Percentiles rank a stretch among this genome's conserved stretches.
Conservation (phyloP, 2,329 filamentous ascomycete genomes). For the Esteya vermicola region DNA sequence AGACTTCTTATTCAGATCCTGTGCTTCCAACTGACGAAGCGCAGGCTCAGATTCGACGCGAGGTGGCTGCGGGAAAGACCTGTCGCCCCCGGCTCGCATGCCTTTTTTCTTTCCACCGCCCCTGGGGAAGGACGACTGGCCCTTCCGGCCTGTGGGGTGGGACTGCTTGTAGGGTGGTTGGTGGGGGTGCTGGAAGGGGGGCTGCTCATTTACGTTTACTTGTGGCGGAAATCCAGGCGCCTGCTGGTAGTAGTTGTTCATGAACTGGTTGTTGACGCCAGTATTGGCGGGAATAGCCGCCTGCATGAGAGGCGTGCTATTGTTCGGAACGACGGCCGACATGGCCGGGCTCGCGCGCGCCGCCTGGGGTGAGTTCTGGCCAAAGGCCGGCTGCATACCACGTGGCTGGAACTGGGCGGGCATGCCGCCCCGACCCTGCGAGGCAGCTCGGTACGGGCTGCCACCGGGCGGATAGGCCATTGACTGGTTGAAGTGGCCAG, state of each 20-base stretch:
- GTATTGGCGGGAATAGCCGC: slow-evolving; percentile 49
- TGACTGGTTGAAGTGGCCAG: slow-evolving; percentile 24
- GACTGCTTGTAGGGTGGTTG: not conserved
- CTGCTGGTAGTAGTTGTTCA: slow-evolving; percentile 3
- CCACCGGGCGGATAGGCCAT: slow-evolving; percentile 27
- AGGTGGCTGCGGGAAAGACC: slow-evolving; percentile 23
- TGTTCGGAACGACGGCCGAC: slow-evolving; percentile 40
- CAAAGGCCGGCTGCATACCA: slow-evolving; percentile 20
- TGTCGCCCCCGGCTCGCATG: slow-evolving; percentile 31
- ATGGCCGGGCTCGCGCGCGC: slow-evolving; percentile 51
- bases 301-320: slow-evolving; percentile 56
- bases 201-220: slow-evolving; percentile 11
- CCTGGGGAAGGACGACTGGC: slow-evolving; percentile 22
- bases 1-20: slow-evolving; percentile 1
- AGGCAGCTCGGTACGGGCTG: slow-evolving; percentile 21
- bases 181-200: not conserved
- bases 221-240: slow-evolving; percentile 8
- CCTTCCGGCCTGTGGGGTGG: slow-evolving; percentile 16
- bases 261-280: slow-evolving; percentile 24
- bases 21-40: slow-evolving; percentile 8
- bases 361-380: slow-evolving; percentile 51
- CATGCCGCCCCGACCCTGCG: slow-evolving; percentile 36
- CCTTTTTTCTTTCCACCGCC: slow-evolving; percentile 27
- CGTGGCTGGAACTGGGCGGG: slow-evolving; percentile 29
- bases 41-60: slow-evolving; percentile 20